Percentiles rank a stretch among this genome's conserved stretches.
Evolutionary conservation across 352 stramenopile genomes (phyloP).

Genomic region (Globisporangium sylvaticum): DNA sequence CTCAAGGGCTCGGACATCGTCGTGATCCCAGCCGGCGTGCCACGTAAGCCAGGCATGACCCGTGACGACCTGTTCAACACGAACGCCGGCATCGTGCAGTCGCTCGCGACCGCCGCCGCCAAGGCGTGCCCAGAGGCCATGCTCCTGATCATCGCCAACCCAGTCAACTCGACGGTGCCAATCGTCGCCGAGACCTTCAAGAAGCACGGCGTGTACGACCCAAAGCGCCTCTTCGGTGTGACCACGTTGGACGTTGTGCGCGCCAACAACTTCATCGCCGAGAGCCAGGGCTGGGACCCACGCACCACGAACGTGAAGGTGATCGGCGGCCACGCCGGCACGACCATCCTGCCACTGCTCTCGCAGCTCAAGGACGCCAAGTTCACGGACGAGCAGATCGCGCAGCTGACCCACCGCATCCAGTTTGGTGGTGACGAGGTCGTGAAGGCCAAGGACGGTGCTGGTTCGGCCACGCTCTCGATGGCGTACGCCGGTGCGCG

Average conservation of each 20-base stretch:
- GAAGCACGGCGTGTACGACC: constrained; percentile 94
- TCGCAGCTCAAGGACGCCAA: constrained; percentile 92
- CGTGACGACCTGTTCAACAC: constrained; percentile 95
- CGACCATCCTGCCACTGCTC: constrained; percentile 98
- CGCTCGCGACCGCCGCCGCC: constrained; percentile 91
- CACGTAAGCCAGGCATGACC: constrained; percentile 97
- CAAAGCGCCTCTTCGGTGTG: constrained; percentile 97
- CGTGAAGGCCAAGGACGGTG: constrained; percentile 95
- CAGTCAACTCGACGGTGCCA: constrained; percentile 99
- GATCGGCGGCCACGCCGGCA: constrained; percentile 98
- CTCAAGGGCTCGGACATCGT: constrained; percentile 93
- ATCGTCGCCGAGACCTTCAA: constrained; percentile 99
- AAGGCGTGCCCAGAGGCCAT: constrained; percentile 95
- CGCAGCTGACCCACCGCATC: constrained; percentile 95
- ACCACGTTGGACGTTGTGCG: constrained; percentile 98
- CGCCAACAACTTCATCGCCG: constrained; percentile 94
- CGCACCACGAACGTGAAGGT: constrained; percentile 90
- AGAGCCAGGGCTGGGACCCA: constrained; percentile 78
- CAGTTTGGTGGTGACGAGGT: constrained; percentile 95
- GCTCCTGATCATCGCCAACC: constrained; percentile 98
- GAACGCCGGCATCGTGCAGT: constrained; percentile 96
- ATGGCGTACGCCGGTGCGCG: constrained; percentile 98
- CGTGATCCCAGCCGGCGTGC: constrained; percentile 98
- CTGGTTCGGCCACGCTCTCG: constrained; percentile 97
- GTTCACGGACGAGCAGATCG: constrained; percentile 93